Evolutionary conservation across 805 yeast species (phyloP).

Genomic region (Myxozyma vanderwaltii): DNA sequence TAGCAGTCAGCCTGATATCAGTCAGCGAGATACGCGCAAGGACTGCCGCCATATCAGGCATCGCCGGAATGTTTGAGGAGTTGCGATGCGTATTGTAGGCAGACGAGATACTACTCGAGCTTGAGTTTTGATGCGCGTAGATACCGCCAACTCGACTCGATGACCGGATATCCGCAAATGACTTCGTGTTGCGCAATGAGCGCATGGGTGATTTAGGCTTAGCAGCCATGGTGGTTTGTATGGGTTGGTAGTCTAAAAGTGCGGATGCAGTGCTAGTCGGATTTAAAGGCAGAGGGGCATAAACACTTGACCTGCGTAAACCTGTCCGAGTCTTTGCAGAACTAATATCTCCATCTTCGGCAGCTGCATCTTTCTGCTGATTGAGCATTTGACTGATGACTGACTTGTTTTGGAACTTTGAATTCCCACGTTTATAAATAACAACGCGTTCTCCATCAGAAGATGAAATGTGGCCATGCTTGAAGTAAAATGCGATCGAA

Average conservation of each 20-base stretch:
- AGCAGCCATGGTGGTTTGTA: not conserved
- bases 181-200: constrained; percentile 37
- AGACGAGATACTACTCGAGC: constrained; percentile 16
- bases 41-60: constrained; percentile 23
- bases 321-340: not conserved
- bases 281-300: constrained; percentile 12
- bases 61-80: constrained; percentile 19
- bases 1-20: constrained; percentile 17
- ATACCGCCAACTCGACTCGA: constrained; percentile 26
- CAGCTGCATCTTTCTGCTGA: not conserved
- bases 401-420: constrained; percentile 13
- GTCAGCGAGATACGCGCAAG: constrained; percentile 20
- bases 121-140: constrained; percentile 25
- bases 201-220: constrained; percentile 21
- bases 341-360: not conserved
- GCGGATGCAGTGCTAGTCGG: constrained; percentile 19
- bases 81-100: not conserved
- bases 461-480: constrained; percentile 14
- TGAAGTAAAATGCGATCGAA: constrained; percentile 14
- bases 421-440: constrained; percentile 18
- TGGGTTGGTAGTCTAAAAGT: constrained; percentile 14
- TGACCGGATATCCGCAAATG: constrained; percentile 43
- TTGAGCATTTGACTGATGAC: constrained; percentile 4
- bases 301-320: constrained; percentile 13
- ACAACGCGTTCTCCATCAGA: constrained; percentile 19